Evolutionary conservation across 768 basidiomycete species (phyloP).

Genomic region (Termitomyces sp.): DNA sequence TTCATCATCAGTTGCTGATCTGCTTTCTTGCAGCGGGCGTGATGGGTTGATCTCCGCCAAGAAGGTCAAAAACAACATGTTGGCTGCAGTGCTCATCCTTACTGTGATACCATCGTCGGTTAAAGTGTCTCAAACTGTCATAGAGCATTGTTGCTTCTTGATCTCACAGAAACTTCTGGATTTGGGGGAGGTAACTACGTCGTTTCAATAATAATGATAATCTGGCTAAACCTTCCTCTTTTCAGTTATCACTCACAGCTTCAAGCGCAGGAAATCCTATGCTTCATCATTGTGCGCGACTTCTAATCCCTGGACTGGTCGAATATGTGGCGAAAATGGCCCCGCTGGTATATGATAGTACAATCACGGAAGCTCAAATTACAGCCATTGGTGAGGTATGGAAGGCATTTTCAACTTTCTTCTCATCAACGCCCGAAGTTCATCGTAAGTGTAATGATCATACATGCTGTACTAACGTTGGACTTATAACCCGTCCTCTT

Average conservation of each 20-base stretch:
- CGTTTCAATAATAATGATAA: neutral
- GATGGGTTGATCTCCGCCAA: conserved; percentile 67
- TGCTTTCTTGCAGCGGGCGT: conserved; percentile 53
- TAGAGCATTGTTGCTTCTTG: conserved; percentile 83
- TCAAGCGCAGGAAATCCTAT: conserved; percentile 59
- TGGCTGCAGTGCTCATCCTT: conserved; percentile 80
- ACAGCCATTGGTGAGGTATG: conserved; percentile 73
- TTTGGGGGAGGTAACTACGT: conserved; percentile 48
- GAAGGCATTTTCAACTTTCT: conserved; percentile 71
- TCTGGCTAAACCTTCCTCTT: neutral
- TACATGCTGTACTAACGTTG: neutral
- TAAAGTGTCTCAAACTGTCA: conserved; percentile 62
- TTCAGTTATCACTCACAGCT: conserved; percentile 72
- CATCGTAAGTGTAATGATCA: conserved; percentile 44
- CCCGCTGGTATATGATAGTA: conserved; percentile 50
- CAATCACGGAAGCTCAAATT: conserved; percentile 47
- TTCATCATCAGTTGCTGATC: neutral
- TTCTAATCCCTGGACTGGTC: conserved; percentile 79
- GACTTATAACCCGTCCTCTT: conserved; percentile 2
- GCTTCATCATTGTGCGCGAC: conserved; percentile 64
- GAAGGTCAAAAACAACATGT: conserved; percentile 87
- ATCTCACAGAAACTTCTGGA: conserved; percentile 78
- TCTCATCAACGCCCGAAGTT: conserved; percentile 47
- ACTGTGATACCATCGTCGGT: conserved; percentile 68
- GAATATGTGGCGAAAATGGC: conserved; percentile 71